Base-by-base conservation (phyloP, 495 filamentous ascomycete species). In the Penicillium canescens region DNA sequence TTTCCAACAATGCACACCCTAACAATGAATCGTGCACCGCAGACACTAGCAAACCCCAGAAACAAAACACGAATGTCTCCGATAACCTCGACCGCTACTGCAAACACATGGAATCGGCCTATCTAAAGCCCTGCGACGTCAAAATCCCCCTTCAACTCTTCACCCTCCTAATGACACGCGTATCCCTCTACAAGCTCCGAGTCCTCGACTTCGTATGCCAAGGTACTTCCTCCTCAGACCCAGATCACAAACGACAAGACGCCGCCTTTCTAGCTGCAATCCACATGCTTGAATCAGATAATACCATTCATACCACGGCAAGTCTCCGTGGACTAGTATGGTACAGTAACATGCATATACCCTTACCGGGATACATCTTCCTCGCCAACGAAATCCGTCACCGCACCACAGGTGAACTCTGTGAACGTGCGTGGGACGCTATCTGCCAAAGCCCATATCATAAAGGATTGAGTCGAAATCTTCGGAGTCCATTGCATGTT, bases 91-190 rank as follows among this genome's bases (percentile, higher is more conserved):
- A 75, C 37, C 72, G 64, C n/a, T 70, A 77, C 45, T 69, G 75
- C 23, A 69, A 76, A 54, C 70, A 78, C 68, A 56, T 75, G 62
- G 43, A 63, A 67, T 65, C 77, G 50, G 60, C 72, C 46, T 88
- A 87, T 59, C 72, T 88, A 12, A 71, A 73, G 42, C 71, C 79
- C 37, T 86, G 83, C 62, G 82, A 90, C 55, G 75, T 80, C 50
- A 77, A 74, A 41, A 75, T 85, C 16, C 86, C 86, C 6, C 68
- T 89, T 35, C 79, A 84, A 47, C 71, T 71, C 39, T 76, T 84
- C 56, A 77, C 78, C 0, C 37, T 79, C 16, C 57, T 78, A 20
- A 78, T 78, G 69, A 77, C 79, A 3, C 70, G 75, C 40, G 69
- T 68, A 28, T 71, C 70, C 10, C 67, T 82, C 9, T 78, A 71